Percentiles rank a stretch among this genome's conserved stretches.
These are phyloP conservation scores for Holtermanniella nyarrowii DNA, from an alignment of 768 basidiomycete species.

Conservation along the genomic window DNA sequence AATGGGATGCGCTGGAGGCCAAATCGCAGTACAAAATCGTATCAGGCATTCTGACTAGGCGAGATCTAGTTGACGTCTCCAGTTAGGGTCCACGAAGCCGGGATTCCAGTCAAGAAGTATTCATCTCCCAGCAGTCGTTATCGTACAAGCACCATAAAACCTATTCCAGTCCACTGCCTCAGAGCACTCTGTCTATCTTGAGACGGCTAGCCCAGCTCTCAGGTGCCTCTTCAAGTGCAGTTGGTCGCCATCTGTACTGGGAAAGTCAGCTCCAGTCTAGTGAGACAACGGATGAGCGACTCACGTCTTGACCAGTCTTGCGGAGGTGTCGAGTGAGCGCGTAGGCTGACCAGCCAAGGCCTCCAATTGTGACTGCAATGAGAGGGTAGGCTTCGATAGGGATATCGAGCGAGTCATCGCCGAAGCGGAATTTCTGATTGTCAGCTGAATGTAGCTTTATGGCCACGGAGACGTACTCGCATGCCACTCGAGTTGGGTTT, in stretches of 20 bases:
- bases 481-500: neutral
- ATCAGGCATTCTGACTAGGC: too few relatives aligned
- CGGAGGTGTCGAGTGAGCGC: neutral
- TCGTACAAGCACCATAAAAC: too few relatives aligned
- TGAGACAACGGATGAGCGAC: neutral
- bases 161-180: too few relatives aligned
- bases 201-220: neutral
- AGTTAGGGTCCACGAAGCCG: too few relatives aligned
- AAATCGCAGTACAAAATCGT: too few relatives aligned
- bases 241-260: neutral
- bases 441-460: too few relatives aligned
- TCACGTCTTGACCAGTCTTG: neutral
- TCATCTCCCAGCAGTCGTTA: too few relatives aligned
- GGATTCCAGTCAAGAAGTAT: too few relatives aligned
- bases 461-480: neutral
- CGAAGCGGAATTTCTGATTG: neutral
- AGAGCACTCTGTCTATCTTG: neutral
- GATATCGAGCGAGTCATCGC: neutral
- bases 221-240: neutral
- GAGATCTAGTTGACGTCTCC: too few relatives aligned
- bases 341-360: neutral
- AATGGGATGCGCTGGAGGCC: too few relatives aligned
- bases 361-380: neutral
- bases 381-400: neutral
- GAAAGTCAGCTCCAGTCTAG: neutral